A percentile compares a stretch with the other conserved stretches of the same genome.
Evolutionary conservation across 2,329 filamentous ascomycete genomes (phyloP).

Genomic region (Podosphaera fusca): DNA sequence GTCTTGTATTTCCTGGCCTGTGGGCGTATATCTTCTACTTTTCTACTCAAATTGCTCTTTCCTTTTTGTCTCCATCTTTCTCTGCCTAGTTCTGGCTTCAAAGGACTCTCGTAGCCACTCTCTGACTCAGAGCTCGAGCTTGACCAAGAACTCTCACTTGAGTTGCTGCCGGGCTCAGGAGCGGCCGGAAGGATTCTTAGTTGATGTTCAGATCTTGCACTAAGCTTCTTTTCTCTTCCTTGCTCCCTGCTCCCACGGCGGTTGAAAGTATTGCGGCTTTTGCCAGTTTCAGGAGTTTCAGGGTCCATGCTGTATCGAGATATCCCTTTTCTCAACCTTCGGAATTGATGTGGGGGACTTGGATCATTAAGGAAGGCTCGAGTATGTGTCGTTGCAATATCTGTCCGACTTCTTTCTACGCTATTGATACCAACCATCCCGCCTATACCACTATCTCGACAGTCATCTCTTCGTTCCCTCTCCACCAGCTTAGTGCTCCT

Average conservation of each 20-base stretch:
- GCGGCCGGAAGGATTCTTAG: neutral
- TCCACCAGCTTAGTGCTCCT: neutral
- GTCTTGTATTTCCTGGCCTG: neutral
- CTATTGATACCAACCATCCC: neutral
- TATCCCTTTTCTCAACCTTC: neutral
- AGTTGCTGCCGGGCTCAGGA: neutral
- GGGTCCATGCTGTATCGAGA: no score
- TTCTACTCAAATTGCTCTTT: neutral
- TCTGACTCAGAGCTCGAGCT: neutral
- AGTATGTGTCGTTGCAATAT: neutral
- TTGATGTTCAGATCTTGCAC: neutral
- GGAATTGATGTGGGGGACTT: neutral
- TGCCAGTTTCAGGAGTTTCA: no score
- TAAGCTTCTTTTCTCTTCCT: neutral
- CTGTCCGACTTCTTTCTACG: neutral
- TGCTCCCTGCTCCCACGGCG: neutral
- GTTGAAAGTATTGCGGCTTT: neutral
- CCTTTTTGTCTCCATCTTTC: constrained; percentile 2
- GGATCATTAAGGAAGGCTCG: neutral
- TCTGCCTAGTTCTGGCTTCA: constrained; percentile 1
- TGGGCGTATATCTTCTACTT: neutral
- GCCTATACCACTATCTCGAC: neutral
- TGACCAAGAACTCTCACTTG: neutral
- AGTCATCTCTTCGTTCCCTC: neutral
- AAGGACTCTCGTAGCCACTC: neutral